A percentile compares a stretch with the other conserved stretches of the same genome.
Evolutionary conservation across 805 yeast species (phyloP).

Genomic region (Helenozyma rhizophorensis): DNA sequence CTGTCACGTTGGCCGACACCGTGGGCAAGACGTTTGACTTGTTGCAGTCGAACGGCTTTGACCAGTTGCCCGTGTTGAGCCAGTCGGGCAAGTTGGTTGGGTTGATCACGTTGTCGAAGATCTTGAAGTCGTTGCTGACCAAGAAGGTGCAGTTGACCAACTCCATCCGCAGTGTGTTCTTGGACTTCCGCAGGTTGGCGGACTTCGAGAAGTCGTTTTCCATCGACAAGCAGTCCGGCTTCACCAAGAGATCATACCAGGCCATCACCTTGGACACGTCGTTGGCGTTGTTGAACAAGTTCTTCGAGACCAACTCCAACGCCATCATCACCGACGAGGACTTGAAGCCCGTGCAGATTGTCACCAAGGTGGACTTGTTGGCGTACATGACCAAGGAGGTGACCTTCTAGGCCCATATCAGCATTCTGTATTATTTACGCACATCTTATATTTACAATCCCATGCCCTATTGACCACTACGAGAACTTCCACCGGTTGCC

Average conservation of each 20-base stretch:
- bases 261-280: conserved; percentile 63
- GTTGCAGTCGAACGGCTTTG: conserved; percentile 73
- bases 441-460: conserved; percentile 1
- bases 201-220: conserved; percentile 62
- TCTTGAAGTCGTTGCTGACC: conserved; percentile 63
- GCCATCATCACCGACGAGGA: conserved; percentile 75
- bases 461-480: conserved; percentile 20
- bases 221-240: conserved; percentile 51
- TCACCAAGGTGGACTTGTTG: conserved; percentile 81
- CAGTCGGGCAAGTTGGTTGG: conserved; percentile 63
- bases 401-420: conserved; percentile 3
- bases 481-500: conserved; percentile 98
- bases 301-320: conserved; percentile 80
- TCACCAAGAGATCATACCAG: conserved; percentile 62
- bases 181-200: conserved; percentile 70
- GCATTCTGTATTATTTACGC: background rate
- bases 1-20: conserved; percentile 58
- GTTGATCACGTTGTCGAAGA: conserved; percentile 67
- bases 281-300: conserved; percentile 63
- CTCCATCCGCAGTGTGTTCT: conserved; percentile 54
- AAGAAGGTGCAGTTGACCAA: conserved; percentile 54
- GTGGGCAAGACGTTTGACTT: conserved; percentile 63
- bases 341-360: conserved; percentile 73
- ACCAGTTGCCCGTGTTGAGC: conserved; percentile 75
- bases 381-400: conserved; percentile 43